Base-by-base conservation (phyloP, 192 early-diverging fungal genomes). In the Mortierella alpina region DNA sequence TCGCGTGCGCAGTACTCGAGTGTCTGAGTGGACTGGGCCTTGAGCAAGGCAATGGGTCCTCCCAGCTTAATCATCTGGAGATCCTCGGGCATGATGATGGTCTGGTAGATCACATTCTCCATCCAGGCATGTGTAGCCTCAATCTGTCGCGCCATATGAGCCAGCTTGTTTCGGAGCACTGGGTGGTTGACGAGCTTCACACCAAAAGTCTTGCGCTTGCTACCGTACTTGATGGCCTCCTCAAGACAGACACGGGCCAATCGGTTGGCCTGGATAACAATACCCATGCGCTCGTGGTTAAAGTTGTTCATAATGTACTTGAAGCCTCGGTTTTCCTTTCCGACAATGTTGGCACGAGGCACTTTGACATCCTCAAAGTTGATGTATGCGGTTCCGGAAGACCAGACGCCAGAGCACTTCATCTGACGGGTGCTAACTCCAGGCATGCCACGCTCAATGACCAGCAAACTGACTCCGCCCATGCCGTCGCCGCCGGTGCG, bases 1-100 rank as follows among this genome's bases (percentile, higher is more conserved):
- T 96, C 95, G 59, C 95, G 89, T 31, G 94, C 94, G 75, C 93
- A 95, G 79, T 77, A 96, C 73, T 96, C 95, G 70, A 96, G 91
- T 7, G 94, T 96, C 71, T 93, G 94, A 6, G 95, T 95, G 4
- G 90, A 59, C 71, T 95, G 93, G 14, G 93, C 94, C 84, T 96
- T 96, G 68, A 93, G 85, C 48, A 96, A 78, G 12, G 95, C 95
- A 81, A 96, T 93, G 3, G 93, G 93, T 6, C 95, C 95, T 64
- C 95, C 95, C 5, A 96, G 84, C 70, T 93, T 90, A 54, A 93
- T 84, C 81, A 91, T 88, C 51, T 89, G 93, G 47, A 93, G 57
- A 4, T 91, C 90, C 46, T 83, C 77, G 41, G 87, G 86, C 93
- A 96, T 94, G 1, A 72, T 57, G 9, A 62, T 83, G 23, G 88